These are phyloP conservation scores for Terana coerulea DNA, from an alignment of 768 basidiomycete genomes.

Conservation along the genomic window DNA sequence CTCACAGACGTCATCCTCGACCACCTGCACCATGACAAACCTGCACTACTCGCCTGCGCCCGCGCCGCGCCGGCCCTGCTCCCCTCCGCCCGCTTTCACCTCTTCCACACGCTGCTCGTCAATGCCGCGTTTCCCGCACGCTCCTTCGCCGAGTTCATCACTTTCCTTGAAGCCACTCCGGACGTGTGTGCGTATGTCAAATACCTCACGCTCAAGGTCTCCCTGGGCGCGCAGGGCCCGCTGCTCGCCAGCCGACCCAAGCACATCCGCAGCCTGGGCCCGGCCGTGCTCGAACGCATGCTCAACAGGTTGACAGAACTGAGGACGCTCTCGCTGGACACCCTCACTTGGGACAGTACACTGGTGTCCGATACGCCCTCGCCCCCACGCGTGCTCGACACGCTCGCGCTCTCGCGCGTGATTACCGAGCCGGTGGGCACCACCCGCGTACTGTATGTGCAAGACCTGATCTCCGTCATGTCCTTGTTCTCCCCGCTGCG, in stretches of 20 bases:
- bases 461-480: background rate
- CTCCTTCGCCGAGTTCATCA: background rate
- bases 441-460: background rate
- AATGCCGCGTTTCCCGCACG: background rate
- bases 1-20: conserved; percentile 18
- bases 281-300: background rate
- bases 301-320: background rate
- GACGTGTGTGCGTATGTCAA: background rate
- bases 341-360: conserved; percentile 5
- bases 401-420: conserved; percentile 2
- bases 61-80: conserved; percentile 9
- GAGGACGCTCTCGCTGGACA: background rate
- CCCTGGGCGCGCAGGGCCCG: background rate
- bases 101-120: conserved; percentile 7
- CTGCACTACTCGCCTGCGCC: conserved; percentile 8
- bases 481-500: background rate
- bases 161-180: background rate
- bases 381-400: background rate
- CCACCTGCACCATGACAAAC: conserved; percentile 16
- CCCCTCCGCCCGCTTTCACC: conserved; percentile 12
- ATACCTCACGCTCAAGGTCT: background rate
- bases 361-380: background rate
- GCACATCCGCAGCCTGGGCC: background rate
- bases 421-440: background rate
- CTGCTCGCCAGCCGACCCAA: background rate